Percentiles rank a stretch among this genome's conserved stretches.
Evolutionary conservation across 2,329 filamentous ascomycete genomes (phyloP).

Genomic region (Calonectria pseudoreteaudii): DNA sequence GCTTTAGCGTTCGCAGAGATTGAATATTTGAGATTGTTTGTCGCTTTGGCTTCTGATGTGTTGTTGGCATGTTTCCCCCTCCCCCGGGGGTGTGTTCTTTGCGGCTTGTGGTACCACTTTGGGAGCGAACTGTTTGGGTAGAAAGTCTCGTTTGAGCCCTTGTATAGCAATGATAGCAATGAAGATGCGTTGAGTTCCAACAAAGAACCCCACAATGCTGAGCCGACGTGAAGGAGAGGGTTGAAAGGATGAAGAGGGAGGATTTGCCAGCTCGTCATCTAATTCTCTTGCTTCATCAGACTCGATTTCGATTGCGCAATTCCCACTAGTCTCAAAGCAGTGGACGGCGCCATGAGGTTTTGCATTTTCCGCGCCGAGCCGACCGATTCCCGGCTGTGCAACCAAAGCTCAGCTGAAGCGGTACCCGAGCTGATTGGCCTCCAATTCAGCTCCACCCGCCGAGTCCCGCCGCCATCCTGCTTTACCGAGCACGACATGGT

Average conservation of each 20-base stretch:
- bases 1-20: slow-evolving; percentile 31
- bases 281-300: slow-evolving; percentile 4
- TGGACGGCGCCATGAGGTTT: slow-evolving; percentile 1
- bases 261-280: slow-evolving; percentile 9
- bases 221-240: slow-evolving; percentile 31
- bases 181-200: slow-evolving; percentile 29
- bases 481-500: slow-evolving; percentile 1
- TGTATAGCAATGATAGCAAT: slow-evolving; percentile 32
- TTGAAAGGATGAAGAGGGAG: slow-evolving; percentile 29
- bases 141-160: slow-evolving; percentile 11
- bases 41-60: slow-evolving; percentile 20
- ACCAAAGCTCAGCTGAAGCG: not conserved
- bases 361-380: slow-evolving; percentile 2
- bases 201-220: slow-evolving; percentile 31
- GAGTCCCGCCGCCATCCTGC: slow-evolving; percentile 6
- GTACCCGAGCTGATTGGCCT: not conserved
- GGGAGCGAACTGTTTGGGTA: not conserved
- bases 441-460: not conserved
- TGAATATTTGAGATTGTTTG: slow-evolving; percentile 11
- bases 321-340: slow-evolving; percentile 9
- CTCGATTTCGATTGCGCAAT: slow-evolving; percentile 9
- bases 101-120: slow-evolving; percentile 12
- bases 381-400: not conserved
- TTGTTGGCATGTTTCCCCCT: slow-evolving; percentile 7
- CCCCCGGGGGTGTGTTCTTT: not conserved